Base-by-base conservation (phyloP, 768 basidiomycete genomes). In the Kondoa malvinella region DNA sequence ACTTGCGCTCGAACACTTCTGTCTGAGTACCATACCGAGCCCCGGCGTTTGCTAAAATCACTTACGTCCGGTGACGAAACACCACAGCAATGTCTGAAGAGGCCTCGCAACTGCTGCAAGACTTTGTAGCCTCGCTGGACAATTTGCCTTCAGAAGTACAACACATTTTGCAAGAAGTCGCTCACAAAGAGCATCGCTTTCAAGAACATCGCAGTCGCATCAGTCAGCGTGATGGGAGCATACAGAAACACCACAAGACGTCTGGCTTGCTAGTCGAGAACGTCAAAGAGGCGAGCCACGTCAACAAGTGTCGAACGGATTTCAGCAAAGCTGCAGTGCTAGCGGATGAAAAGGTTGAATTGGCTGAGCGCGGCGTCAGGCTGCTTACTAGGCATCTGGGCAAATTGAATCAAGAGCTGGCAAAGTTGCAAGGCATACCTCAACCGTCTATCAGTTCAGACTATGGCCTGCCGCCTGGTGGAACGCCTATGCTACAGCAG, bases 261-360 rank as follows among this genome's bases (percentile, higher is more conserved):
- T 8, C 34, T 56, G 57, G 58, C 1, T 58, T 69, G 34, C 61
- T 67, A n/a, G 40, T 34, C 30, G 69, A 68, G 40, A 69, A 69
- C 56, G 57, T 65, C 1, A 69, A 69, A 56, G 69, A 69, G 32
- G 67, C 33, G 2, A 33, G 26, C 27, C 40, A 68, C 59, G 40
- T 69, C 29, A 33, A 26, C 34, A 69, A 67, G 60, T 68, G 66
- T 32, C 65, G 69, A 25, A 63, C 32, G n/a, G 69, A 69, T 59
- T 65, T 68, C 26, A 31, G 25, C 17, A 67, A 64, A 61, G 61
- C 66, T 25, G 4, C 26, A 17, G 40, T 66, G 60, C 61, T 69
- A 3, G 34, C 69, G 2, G 69, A 69, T 25, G 69, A 69, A 21
- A 69, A 69, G 66, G 65, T 69, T 26, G 67, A 31, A n/a, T 61